Evolutionary conservation across 805 yeast species (phyloP).

Genomic region (Ogataea methanolica): DNA sequence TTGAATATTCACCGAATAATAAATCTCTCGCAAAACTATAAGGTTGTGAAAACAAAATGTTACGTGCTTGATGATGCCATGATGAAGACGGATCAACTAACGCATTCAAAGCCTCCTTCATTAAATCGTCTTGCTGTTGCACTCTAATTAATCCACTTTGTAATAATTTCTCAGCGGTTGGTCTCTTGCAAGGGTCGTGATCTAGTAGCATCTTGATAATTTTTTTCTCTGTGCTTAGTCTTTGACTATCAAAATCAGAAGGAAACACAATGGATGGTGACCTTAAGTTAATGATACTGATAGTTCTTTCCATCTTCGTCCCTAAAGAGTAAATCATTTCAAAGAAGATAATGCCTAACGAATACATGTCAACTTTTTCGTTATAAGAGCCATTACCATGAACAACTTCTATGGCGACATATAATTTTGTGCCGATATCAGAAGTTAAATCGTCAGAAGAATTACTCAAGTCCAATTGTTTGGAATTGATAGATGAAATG

Average conservation of each 20-base stretch:
- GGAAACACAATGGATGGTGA: slow-evolving; percentile 64
- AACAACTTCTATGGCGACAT: slow-evolving; percentile 86
- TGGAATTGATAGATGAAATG: slow-evolving; percentile 21
- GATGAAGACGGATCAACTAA: slow-evolving; percentile 88
- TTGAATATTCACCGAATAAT: slow-evolving; percentile 57
- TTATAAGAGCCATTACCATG: slow-evolving; percentile 72
- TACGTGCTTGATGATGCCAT: slow-evolving; percentile 90
- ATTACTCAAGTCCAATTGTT: slow-evolving; percentile 18
- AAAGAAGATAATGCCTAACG: slow-evolving; percentile 89
- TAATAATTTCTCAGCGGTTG: slow-evolving; percentile 70
- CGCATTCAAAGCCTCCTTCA: slow-evolving; percentile 81
- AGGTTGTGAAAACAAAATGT: slow-evolving; percentile 79
- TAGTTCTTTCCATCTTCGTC: slow-evolving; percentile 94
- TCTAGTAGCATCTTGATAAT: slow-evolving; percentile 65
- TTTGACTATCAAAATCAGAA: slow-evolving; percentile 48
- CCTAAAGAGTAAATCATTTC: slow-evolving; percentile 84
- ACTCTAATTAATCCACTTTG: slow-evolving; percentile 83
- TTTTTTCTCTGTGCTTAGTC: slow-evolving; percentile 54
- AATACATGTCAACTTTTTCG: slow-evolving; percentile 93
- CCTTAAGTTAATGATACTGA: slow-evolving; percentile 63
- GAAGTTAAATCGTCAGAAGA: slow-evolving; percentile 75
- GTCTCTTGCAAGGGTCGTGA: slow-evolving; percentile 76
- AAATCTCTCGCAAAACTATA: slow-evolving; percentile 81
- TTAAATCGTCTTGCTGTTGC: slow-evolving; percentile 83
- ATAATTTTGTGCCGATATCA: slow-evolving; percentile 89